phyloP scores from a whole-genome alignment of 768 basidiomycete genomes.

The Psilocybe cyanescens region DNA sequence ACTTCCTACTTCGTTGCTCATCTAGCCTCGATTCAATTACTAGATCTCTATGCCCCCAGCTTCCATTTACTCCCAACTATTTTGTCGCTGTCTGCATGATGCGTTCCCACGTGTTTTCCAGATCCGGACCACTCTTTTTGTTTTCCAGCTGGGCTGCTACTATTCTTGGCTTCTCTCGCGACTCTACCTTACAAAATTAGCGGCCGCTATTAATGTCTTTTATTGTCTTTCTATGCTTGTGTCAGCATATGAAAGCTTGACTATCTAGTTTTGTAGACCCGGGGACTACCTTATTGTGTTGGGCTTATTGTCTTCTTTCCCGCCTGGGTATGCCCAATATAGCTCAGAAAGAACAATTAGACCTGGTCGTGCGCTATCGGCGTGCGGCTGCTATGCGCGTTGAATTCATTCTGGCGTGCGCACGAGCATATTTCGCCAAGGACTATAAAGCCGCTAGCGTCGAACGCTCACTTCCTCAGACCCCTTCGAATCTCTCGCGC shows the following conservation, averaged over 20 bases:
- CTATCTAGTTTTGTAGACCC: neutral
- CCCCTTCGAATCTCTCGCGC: neutral
- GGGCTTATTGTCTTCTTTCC: conserved; percentile 16
- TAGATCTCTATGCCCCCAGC: neutral
- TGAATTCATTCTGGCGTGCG: neutral
- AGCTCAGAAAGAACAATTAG: conserved; percentile 22
- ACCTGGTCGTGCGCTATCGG: neutral
- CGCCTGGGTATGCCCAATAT: neutral
- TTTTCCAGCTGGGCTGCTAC: conserved; percentile 10
- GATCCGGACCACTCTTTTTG: conserved; percentile 27
- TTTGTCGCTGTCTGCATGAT: neutral
- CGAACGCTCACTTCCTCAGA: conserved; percentile 1
- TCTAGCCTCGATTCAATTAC: neutral
- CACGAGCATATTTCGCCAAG: neutral
- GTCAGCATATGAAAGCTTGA: conserved; percentile 3
- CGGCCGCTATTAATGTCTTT: neutral
- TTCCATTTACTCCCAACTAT: neutral
- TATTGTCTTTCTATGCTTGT: conserved; percentile 22
- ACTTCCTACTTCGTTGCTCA: neutral
- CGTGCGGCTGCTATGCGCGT: neutral
- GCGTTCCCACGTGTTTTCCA: conserved; percentile 15
- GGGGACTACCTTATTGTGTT: conserved; percentile 12
- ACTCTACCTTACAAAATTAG: neutral
- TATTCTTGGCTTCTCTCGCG: conserved; percentile 2
- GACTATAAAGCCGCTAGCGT: conserved; percentile 6